Evolutionary conservation across 495 filamentous ascomycete genomes (phyloP).

Genomic region (Apodospora peruviana): DNA sequence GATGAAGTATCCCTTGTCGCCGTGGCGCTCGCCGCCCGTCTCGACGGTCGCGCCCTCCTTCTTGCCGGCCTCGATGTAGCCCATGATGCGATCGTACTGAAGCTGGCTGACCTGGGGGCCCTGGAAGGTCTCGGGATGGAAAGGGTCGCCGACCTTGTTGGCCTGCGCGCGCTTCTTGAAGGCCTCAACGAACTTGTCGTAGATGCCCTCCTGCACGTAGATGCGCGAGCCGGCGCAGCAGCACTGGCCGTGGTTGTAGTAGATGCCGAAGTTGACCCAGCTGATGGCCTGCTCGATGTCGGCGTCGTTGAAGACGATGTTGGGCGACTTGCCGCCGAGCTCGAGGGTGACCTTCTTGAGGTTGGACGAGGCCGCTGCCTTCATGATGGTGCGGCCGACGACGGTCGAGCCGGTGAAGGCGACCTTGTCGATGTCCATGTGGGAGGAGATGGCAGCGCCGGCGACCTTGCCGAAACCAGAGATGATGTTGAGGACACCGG

Average conservation of each 20-base stretch:
- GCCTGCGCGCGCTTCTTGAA: constrained; percentile 81
- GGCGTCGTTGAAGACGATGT: constrained; percentile 95
- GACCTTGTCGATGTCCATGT: constrained; percentile 98
- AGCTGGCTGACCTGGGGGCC: constrained; percentile 92
- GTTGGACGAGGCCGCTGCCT: constrained; percentile 91
- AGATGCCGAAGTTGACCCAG: constrained; percentile 98
- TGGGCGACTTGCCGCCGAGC: constrained; percentile 95
- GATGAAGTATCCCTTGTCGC: constrained; percentile 92
- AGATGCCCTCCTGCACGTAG: constrained; percentile 93
- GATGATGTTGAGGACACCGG: constrained; percentile 93
- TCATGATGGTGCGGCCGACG: constrained; percentile 89
- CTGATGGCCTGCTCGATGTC: constrained; percentile 94
- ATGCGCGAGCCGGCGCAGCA: constrained; percentile 95
- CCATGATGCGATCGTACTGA: constrained; percentile 97
- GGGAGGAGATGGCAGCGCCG: constrained; percentile 83
- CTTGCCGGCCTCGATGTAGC: constrained; percentile 90
- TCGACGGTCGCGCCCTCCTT: constrained; percentile 80
- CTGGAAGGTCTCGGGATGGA: constrained; percentile 85
- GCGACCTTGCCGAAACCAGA: constrained; percentile 87
- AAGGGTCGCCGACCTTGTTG: constrained; percentile 93
- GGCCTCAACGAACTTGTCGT: constrained; percentile 84
- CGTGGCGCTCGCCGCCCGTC: constrained; percentile 81
- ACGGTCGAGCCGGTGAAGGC: constrained; percentile 95
- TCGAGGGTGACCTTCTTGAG: constrained; percentile 99
- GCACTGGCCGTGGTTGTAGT: constrained; percentile 98